phyloP scores from a whole-genome alignment of 495 filamentous ascomycete species.

The Daldinia bambusicola region DNA sequence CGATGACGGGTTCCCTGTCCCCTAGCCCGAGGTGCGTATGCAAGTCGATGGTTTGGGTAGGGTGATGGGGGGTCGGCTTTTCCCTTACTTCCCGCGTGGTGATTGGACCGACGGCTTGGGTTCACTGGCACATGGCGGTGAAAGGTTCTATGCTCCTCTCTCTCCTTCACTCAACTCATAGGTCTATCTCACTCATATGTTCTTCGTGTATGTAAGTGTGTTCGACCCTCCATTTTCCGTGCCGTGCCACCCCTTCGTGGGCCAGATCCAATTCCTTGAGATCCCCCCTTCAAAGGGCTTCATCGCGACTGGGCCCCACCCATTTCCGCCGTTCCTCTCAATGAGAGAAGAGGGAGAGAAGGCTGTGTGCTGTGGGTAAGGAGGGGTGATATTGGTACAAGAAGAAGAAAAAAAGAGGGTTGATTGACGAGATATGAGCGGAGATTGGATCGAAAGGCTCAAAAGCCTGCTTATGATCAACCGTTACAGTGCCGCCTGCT shows the following conservation, averaged over 20 bases:
- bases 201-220: slow-evolving; percentile 8
- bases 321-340: slow-evolving; percentile 6
- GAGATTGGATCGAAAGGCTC: slow-evolving; percentile 37
- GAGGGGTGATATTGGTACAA: slow-evolving; percentile 2
- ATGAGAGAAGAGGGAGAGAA: not conserved
- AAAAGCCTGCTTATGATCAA: slow-evolving; percentile 37
- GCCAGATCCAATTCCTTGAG: slow-evolving; percentile 30
- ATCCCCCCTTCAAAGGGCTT: slow-evolving; percentile 26
- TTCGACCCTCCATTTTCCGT: slow-evolving; percentile 17
- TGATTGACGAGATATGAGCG: slow-evolving; percentile 19
- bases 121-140: slow-evolving; percentile 50
- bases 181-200: not conserved
- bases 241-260: not conserved
- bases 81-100: slow-evolving; percentile 41
- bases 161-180: too few relatives aligned
- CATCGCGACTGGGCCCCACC: slow-evolving; percentile 17
- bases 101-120: slow-evolving; percentile 44
- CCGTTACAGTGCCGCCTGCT: slow-evolving; percentile 34
- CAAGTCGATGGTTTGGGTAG: slow-evolving; percentile 44
- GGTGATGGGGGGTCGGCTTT: slow-evolving; percentile 27
- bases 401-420: slow-evolving; percentile 3
- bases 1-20: slow-evolving; percentile 15
- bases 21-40: slow-evolving; percentile 38
- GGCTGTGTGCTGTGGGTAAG: not conserved
- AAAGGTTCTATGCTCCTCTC: slow-evolving; percentile 26